A percentile compares a stretch with the other conserved stretches of the same genome.
phyloP scores from a whole-genome alignment of 2,329 filamentous ascomycete genomes.

The Talaromyces piceae region DNA sequence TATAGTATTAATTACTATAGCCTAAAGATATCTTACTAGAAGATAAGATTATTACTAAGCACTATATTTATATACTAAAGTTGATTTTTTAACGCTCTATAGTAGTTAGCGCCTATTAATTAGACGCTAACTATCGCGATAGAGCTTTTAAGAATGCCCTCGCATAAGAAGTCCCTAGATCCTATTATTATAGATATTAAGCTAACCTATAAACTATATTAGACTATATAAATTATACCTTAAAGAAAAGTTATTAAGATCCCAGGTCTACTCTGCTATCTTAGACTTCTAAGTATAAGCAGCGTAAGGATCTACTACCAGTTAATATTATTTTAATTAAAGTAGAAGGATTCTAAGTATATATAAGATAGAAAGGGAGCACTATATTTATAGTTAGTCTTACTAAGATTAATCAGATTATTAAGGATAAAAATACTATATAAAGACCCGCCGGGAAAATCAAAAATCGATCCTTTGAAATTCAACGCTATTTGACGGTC shows the following conservation, averaged over 20 bases:
- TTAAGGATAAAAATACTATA: too few relatives aligned
- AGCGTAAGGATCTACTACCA: not conserved
- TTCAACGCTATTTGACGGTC: too few relatives aligned
- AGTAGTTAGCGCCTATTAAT: not conserved
- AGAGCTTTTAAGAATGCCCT: not conserved
- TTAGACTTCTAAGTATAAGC: not conserved
- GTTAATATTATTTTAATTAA: slow-evolving; percentile 1
- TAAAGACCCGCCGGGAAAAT: too few relatives aligned
- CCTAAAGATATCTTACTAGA: too few relatives aligned
- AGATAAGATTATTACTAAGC: too few relatives aligned
- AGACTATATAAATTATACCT: not conserved
- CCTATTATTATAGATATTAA: not conserved
- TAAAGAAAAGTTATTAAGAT: not conserved
- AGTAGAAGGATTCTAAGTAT: not conserved
- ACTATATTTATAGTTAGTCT: not conserved
- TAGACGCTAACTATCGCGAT: not conserved
- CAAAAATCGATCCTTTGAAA: too few relatives aligned
- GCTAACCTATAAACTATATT: not conserved
- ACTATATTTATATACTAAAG: too few relatives aligned
- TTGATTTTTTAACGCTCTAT: not conserved
- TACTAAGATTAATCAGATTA: too few relatives aligned
- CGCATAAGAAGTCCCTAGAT: not conserved
- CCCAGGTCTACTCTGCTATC: not conserved
- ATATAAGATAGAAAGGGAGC: not conserved
- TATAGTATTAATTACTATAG: too few relatives aligned